These are phyloP conservation scores for Styphnolobium japonicum DNA, from an alignment of 306 rosid genomes.

Conservation along the genomic window DNA sequence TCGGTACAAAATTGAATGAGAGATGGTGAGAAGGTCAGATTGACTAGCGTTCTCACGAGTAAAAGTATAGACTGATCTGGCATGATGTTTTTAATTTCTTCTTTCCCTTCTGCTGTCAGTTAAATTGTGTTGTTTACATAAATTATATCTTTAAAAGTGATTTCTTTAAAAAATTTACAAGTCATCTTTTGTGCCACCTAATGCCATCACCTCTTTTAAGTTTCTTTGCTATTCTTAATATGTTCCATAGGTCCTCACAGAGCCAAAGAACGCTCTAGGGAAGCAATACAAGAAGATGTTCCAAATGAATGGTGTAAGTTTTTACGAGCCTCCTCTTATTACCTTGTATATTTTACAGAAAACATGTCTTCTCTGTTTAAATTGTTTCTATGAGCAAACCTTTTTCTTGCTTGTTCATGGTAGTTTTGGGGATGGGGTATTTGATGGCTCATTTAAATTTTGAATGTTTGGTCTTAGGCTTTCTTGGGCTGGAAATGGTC, in stretches of 20 bases:
- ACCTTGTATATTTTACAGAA: neutral
- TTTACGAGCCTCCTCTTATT: neutral
- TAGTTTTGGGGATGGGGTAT: slow-evolving; percentile 6
- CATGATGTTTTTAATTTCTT: neutral
- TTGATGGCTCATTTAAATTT: slow-evolving; percentile 16
- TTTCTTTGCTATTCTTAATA: slow-evolving; percentile 16
- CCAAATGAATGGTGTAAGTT: slow-evolving; percentile 88
- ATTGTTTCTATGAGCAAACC: neutral
- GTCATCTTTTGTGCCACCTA: slow-evolving; percentile 7
- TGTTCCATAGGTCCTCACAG: slow-evolving; percentile 72
- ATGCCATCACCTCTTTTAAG: neutral
- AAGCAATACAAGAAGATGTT: slow-evolving; percentile 95
- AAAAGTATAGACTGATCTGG: neutral
- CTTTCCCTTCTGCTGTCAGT: neutral
- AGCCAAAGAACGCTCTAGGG: slow-evolving; percentile 95
- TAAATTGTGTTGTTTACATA: neutral
- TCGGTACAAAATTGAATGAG: neutral
- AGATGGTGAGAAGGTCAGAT: neutral
- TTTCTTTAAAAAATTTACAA: neutral
- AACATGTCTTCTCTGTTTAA: neutral
- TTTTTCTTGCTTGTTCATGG: slow-evolving; percentile 18
- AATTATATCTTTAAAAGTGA: neutral
- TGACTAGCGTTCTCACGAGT: neutral
- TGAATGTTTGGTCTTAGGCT: neutral
- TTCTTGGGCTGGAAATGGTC: slow-evolving; percentile 5